Evolutionary conservation across 805 yeast genomes (phyloP).

Genomic region (Schwanniomyces pseudopolymorphus): DNA sequence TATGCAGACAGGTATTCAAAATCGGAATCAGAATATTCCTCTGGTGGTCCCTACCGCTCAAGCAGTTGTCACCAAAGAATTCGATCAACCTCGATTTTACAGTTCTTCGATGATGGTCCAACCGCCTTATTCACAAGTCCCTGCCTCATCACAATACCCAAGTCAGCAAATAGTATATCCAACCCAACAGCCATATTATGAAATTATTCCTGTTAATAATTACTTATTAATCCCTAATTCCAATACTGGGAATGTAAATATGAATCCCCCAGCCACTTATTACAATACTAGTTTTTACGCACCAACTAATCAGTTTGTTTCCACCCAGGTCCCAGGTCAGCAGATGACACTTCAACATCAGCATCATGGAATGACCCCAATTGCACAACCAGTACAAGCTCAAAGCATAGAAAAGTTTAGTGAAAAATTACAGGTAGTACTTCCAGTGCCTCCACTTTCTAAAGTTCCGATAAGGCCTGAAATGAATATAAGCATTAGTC

Average conservation of each 20-base stretch:
- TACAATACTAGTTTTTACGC: slow-evolving; percentile 2
- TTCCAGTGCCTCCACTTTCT: slow-evolving; percentile 52
- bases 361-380: slow-evolving; percentile 3
- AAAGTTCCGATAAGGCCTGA: slow-evolving; percentile 44
- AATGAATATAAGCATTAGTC: slow-evolving; percentile 38
- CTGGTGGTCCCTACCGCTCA: background rate
- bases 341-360: slow-evolving; percentile 7
- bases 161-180: slow-evolving; percentile 10
- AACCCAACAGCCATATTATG: slow-evolving; percentile 11
- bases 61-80: slow-evolving; percentile 2
- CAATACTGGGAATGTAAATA: background rate
- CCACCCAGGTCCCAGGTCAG: slow-evolving; percentile 7
- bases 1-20: background rate
- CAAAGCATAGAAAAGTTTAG: slow-evolving; percentile 8
- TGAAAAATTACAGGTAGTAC: slow-evolving; percentile 26
- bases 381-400: background rate
- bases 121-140: slow-evolving; percentile 16
- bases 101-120: slow-evolving; percentile 23
- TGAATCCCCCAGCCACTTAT: slow-evolving; percentile 4
- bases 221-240: slow-evolving; percentile 20
- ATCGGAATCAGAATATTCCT: background rate
- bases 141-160: slow-evolving; percentile 3
- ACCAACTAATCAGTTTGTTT: slow-evolving; percentile 5
- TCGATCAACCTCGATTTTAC: slow-evolving; percentile 20
- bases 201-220: slow-evolving; percentile 18